Evolutionary conservation across 164 flowering plant species (phyloP), one percentile per base, ranked within the genome.

Genomic region (Berberis thunbergii): DNA sequence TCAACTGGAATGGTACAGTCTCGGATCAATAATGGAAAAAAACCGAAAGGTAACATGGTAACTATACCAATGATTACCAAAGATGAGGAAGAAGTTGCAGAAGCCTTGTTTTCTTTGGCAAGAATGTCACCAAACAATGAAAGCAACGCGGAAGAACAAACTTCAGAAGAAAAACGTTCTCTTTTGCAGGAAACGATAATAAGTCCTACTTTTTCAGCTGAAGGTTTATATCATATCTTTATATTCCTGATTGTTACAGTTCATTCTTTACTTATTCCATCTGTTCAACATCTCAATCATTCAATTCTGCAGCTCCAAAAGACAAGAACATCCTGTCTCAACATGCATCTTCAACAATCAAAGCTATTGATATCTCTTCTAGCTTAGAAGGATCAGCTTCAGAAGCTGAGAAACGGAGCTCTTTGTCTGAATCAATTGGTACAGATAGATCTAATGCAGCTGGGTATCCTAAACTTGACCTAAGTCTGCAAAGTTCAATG

Each of bases 271-370:
- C n/a, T 63, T 0, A 45, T 9, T 45, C 7, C 13, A 41, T 44
- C 9, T 12, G 4, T 62, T 64, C 39, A 48, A 41, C 45, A 56
- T 41, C 6, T 58, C 43, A 43, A n/a, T 77, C 53, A 41, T 63
- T 10, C 9, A 49, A 70, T 70, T 66, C 59, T 68, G 72, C 78
- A 81, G 81, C 55, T 75, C 4, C 67, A 12, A 61, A 73, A 54
- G 80, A 70, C 58, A 60, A 65, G 43, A 69, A 56, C 7, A 12
- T 41, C 39, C 64, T 59, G 52, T 63, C 73, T 56, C 62, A 4
- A 8, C 12, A 61, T 68, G 64, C 60, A 12, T 38, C 59, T 49
- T 48, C 44, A 38, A 54, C 46, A 46, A 63, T 57, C 52, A 77
- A 73, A 48, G 59, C 67, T 68, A 53, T 43, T 48, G 62, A 57